A percentile compares a stretch with the other conserved stretches of the same genome.
Evolutionary conservation across 352 stramenopile genomes (phyloP).

Genomic region (Pythium aristosporum): DNA sequence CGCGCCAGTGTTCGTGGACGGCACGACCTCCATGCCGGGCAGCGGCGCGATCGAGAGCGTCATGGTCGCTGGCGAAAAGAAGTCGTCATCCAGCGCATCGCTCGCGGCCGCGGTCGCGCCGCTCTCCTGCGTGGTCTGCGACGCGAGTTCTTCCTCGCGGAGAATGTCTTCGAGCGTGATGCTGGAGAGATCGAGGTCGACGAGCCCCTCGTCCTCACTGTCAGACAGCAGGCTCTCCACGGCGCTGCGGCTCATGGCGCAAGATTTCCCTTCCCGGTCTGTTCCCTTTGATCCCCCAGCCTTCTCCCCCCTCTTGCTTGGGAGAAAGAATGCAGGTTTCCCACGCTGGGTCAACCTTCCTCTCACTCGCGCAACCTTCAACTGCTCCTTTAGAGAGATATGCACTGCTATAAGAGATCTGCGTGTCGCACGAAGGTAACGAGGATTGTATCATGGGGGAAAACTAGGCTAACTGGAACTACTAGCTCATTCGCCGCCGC

Average conservation of each 20-base stretch:
- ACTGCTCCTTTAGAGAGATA: constrained; percentile 29
- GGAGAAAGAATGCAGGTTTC: constrained; percentile 1
- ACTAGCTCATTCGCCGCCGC: constrained; percentile 25
- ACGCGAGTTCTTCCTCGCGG: constrained; percentile 43
- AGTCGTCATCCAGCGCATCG: constrained; percentile 50
- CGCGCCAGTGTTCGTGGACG: not conserved
- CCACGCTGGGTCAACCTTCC: not conserved
- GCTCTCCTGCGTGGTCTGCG: constrained; percentile 12
- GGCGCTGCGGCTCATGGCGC: constrained; percentile 23
- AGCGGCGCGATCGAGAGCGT: constrained; percentile 45
- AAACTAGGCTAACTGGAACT: constrained; percentile 9
- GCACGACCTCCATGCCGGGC: constrained; percentile 66
- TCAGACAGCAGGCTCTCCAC: constrained; percentile 34
- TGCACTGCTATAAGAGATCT: not conserved
- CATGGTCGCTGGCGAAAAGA: constrained; percentile 75
- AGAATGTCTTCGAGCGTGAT: constrained; percentile 46
- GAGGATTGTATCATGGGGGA: not conserved
- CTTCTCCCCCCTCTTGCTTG: not conserved
- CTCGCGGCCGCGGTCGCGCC: not conserved
- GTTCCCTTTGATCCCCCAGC: not conserved
- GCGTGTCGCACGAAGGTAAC: constrained; percentile 20
- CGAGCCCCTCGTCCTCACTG: constrained; percentile 38
- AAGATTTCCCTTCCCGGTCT: too few species aligned
- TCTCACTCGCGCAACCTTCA: constrained; percentile 2
- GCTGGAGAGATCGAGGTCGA: constrained; percentile 32